Base-by-base conservation (phyloP, 164 flowering plant species). In the Nymphaea thermarum region DNA sequence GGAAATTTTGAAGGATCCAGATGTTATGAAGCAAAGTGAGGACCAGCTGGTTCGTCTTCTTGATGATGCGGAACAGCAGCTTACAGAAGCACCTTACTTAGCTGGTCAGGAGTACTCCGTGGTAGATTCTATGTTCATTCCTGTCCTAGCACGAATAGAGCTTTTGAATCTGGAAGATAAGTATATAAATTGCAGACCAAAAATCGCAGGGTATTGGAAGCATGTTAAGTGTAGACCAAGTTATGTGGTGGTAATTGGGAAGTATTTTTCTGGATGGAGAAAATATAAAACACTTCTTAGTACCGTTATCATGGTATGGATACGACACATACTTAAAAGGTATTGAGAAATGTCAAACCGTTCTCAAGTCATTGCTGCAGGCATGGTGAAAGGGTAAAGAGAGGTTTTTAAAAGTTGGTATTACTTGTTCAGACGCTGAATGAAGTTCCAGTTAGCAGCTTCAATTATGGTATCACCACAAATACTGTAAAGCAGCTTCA, bases 61-160 rank as follows among this genome's bases (percentile, higher is more conserved):
- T 41, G 91, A 93, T 68, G 90, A 86, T 57, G 89, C 80, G 12
- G 98, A 91, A 75, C 67, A 63, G 10, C 82, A 83, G 73, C 82
- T 93, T 55, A 77, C 72, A 4, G 82, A 83, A 66, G 79, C 90
- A 5, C 10, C 77, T 2, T 88, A 86, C 72, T 65, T 93, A 64
- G 85, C 80, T 57, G 93, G 98, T 43, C 88, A 85, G 61, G 89
- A 82, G 67, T 91, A 89, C 72, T 83, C 84, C 42, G 74, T 85
- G 87, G 98, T 96, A 6, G 98, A 93, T 73, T 85, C 80, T 3
- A 76, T 81, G 86, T 81, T 93, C 43, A 77, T 90, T 70, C 97
- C 98, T 0, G 78, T 90, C 15, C 75, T 93, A 57, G 88, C 88
- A 16, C 86, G 92, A 0, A 44, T 93, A 51, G 79, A 53, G 44